phyloP scores from a whole-genome alignment of 768 basidiomycete genomes.

The Clavulina sp. region DNA sequence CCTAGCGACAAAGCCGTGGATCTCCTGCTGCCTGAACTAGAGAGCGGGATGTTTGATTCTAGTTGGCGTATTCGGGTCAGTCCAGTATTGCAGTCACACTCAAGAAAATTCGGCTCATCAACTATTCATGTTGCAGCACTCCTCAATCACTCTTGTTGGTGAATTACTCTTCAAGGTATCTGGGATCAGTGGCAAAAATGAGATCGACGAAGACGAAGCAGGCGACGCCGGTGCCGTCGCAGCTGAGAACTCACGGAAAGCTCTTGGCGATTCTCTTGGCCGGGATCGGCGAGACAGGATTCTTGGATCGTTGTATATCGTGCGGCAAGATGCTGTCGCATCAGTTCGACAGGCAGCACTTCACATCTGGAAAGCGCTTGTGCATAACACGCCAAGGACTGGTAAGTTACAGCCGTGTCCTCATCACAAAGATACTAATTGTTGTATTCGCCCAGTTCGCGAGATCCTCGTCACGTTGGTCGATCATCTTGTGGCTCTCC shows the following conservation, averaged over 20 bases:
- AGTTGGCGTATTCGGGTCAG: constrained; percentile 85
- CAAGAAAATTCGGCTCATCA: constrained; percentile 2
- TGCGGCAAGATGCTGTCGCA: constrained; percentile 81
- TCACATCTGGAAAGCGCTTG: constrained; percentile 96
- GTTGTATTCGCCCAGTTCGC: constrained; percentile 34
- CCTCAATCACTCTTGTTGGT: constrained; percentile 88
- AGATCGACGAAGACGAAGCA: constrained; percentile 45
- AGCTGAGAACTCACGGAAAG: constrained; percentile 68
- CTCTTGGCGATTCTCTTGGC: constrained; percentile 76
- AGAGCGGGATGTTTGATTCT: constrained; percentile 85
- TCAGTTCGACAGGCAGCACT: constrained; percentile 80
- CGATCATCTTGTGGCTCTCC: constrained; percentile 52
- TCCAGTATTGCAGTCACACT: neutral
- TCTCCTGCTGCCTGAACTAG: constrained; percentile 81
- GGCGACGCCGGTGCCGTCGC: constrained; percentile 52
- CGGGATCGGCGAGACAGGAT: constrained; percentile 79
- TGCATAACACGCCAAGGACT: constrained; percentile 84
- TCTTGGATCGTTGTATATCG: constrained; percentile 76
- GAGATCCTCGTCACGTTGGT: constrained; percentile 83
- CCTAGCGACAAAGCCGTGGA: constrained; percentile 84
- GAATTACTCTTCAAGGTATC: constrained; percentile 93
- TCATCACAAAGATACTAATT: neutral
- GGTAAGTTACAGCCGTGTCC: constrained; percentile 28
- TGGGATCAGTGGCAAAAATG: constrained; percentile 80
- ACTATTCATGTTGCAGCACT: constrained; percentile 54